Base-by-base conservation (phyloP, 768 basidiomycete genomes). In the Serpula lacrymans region DNA sequence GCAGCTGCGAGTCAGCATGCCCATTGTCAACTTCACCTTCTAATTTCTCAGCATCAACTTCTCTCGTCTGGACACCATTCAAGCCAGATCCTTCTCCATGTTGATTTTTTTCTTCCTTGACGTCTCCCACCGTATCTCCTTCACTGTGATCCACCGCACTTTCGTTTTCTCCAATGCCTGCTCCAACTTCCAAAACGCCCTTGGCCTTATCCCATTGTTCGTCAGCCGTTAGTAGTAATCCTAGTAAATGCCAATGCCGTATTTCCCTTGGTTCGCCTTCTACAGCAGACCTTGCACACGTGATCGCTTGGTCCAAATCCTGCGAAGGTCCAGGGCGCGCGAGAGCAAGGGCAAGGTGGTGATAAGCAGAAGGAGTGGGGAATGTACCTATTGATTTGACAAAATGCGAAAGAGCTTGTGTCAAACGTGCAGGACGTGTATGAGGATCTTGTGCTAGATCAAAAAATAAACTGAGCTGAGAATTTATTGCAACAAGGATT, bases 171-270 rank as follows among this genome's bases (percentile, higher is more conserved):
- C 73, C 72, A 18, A 85, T 55, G 3, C 62, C 76, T 2, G 84
- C 75, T 18, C 88, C 94, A n/a, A 80, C 70, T 39, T 92, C 88
- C 27, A 94, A 60, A 3, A 93, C 80, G 44, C 80, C 80, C 23
- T 67, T 67, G 0, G 94, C 91, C 9, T 82, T 86, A 24, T 63
- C 63, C 88, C 89, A 90, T 49, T 91, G 82, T 47, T 85, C 88
- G 21, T 71, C 67, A 7, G 86, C 83, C 0, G 82, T 80, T n/a
- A 94, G 70, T 9, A 95, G 60, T 4, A 97, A 65, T 0, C 87
- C 91, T 0, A 97, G 72, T 12, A 97, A 75, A 62, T 97, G 95
- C 94, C 93, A 97, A 39, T 87, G 84, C 29, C 88, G 75, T 18
- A 88, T 59, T 44, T 77, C 72, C 23, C 59, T 64, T 0, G 83